These are phyloP conservation scores for Cydonia oblonga DNA, from an alignment of 331 rosid species.

Conservation along the genomic window DNA sequence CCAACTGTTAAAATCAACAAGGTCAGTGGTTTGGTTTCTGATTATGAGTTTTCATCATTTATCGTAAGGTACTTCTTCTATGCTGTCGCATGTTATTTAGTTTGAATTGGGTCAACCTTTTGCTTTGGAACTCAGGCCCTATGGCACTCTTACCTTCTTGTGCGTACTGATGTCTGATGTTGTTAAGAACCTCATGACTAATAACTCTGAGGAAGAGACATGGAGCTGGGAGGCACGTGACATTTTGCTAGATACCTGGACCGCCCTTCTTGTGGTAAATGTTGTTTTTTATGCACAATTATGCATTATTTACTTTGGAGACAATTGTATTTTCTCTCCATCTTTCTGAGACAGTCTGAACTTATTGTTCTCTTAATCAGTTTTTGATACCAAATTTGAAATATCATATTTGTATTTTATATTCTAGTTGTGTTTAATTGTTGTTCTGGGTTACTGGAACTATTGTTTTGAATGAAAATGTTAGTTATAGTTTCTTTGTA, in stretches of 20 bases:
- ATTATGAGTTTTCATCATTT: neutral
- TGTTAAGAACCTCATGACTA: slow-evolving; percentile 57
- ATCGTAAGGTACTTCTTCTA: neutral
- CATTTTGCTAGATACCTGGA: slow-evolving; percentile 77
- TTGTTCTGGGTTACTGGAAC: neutral
- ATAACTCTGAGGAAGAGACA: slow-evolving; percentile 61
- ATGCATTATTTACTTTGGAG: neutral
- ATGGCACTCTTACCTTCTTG: slow-evolving; percentile 60
- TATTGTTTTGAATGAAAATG: neutral
- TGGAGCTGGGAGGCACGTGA: slow-evolving; percentile 99
- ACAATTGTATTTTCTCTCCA: neutral
- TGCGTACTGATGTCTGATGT: slow-evolving; percentile 75
- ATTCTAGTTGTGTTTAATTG: neutral
- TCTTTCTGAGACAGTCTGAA: neutral
- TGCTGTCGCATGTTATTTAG: neutral
- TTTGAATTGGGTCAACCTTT: slow-evolving; percentile 5
- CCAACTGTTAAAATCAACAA: slow-evolving; percentile 47
- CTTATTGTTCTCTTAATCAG: neutral
- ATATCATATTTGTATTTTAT: neutral
- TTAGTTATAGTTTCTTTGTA: neutral
- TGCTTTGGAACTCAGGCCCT: slow-evolving; percentile 53
- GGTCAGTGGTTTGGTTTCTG: slow-evolving; percentile 30
- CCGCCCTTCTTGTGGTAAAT: slow-evolving; percentile 70
- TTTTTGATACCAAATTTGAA: neutral
- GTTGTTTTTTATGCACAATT: neutral